These are phyloP conservation scores for Bjerkandera adusta DNA, from an alignment of 1,284 basidiomycete species.

Conservation along the genomic window DNA sequence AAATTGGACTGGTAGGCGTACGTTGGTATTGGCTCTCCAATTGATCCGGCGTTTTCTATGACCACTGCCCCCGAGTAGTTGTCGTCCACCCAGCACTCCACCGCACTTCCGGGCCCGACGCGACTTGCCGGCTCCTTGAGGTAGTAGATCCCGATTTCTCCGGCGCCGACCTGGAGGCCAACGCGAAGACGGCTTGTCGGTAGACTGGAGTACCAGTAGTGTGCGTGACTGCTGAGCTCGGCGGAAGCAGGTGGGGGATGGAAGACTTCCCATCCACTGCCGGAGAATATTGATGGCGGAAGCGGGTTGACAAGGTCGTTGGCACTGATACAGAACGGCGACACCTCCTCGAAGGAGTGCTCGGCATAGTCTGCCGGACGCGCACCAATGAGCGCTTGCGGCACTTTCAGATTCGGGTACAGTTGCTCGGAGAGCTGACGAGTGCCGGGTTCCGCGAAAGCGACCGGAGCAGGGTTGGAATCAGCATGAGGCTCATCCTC, in stretches of 20 bases:
- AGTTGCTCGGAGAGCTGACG: conserved; percentile 21
- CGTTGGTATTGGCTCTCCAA: conserved; percentile 49
- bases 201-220: conserved; percentile 87
- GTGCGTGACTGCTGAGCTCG: conserved; percentile 53
- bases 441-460: conserved; percentile 19
- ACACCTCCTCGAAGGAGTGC: conserved; percentile 76
- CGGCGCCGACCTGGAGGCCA: conserved; percentile 69
- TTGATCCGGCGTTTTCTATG: conserved; percentile 60
- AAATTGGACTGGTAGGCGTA: conserved; percentile 37
- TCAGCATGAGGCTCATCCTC: conserved; percentile 16
- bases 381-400: conserved; percentile 71
- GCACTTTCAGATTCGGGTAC: conserved; percentile 52
- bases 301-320: conserved; percentile 95
- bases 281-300: conserved; percentile 85
- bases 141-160: conserved; percentile 81
- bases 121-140: conserved; percentile 55
- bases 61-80: conserved; percentile 62
- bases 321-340: conserved; percentile 87
- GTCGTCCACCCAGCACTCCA: conserved; percentile 88
- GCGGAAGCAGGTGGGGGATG: conserved; percentile 57
- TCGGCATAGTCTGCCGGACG: conserved; percentile 52
- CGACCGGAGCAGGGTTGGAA: conserved; percentile 20
- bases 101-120: conserved; percentile 55
- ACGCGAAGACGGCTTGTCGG: conserved; percentile 78
- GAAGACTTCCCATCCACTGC: conserved; percentile 82